Evolutionary conservation across 2,329 filamentous ascomycete species (phyloP), one percentile per base, ranked within the genome.

Genomic region (Trichothecium sympodiale): DNA sequence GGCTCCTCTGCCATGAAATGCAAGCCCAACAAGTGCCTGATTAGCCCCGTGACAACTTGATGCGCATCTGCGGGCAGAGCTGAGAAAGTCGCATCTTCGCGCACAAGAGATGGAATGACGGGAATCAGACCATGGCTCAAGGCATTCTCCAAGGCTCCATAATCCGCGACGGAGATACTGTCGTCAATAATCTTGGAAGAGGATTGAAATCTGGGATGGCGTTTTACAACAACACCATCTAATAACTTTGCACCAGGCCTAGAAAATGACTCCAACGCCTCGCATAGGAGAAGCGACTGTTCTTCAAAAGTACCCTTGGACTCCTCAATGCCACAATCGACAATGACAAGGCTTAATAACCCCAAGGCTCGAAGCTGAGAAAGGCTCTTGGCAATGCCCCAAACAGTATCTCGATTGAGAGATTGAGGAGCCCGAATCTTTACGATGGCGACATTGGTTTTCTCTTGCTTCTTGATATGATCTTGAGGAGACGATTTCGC

Each of bases 331-430:
- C 69, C 65, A 35, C 79, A 83, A 47, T 95, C 89, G 8, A 95
- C 64, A 2, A 96, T 81, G 0, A 98, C 74, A 15, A 88, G 76
- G 41, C 86, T 87, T 34, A 77, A 69, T 45, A 98, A 71, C 3
- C 91, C 89, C 12, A 98, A 70, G 35, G 80, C 77, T 28, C 78
- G 75, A 34, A 98, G 74, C 54, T 94, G 89, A 20, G 80, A 79
- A 29, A 98, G 60, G 0, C 91, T 96, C 53, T 80, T 77, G 5
- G 81, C 85, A 39, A 96, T 76, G 1, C 86, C 88, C 31, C 71
- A 60, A 9, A 96, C 54, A 0, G 76, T 83, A 2, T 64, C 59
- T 40, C 87, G 72, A 47, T 83, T 71, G 32, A 93, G 69, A 2
- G 67, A 58, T 47, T 93, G 80, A 0, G 86, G 80, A 30, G 74